Evolutionary conservation across 2,329 filamentous ascomycete species (phyloP), one percentile per base, ranked within the genome.

Genomic region (Colletotrichum kahawae): DNA sequence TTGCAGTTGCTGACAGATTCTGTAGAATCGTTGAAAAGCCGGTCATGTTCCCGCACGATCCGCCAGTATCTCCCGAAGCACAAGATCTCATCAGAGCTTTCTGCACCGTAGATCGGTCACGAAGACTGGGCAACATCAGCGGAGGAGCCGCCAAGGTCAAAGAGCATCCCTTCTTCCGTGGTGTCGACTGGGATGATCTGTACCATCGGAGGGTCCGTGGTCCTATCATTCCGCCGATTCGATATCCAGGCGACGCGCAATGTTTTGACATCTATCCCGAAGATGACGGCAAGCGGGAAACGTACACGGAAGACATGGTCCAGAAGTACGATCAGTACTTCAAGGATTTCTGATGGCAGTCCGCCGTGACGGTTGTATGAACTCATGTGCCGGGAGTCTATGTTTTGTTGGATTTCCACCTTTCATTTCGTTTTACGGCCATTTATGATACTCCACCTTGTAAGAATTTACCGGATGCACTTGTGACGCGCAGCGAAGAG

Each of bases 191-290:
- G 95, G 90, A 95, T 68, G 92, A 92, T 63, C 84, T 96, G 29
- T 91, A 92, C 79, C 86, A 91, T 74, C 90, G 93, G 68, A 90
- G 90, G 77, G 86, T 90, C 66, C 87, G 89, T 64, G 94, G 94
- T 0, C 94, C 94, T 6, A 95, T 96, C 78, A 88, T 95, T 67
- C 94, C 94, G n/a, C 92, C 93, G 70, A 86, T 96, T 34, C 88
- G 92, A 29, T 93, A 91, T 65, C 90, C 92, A 0, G 94, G 93
- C 36, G 95, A 96, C 80, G 93, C 94, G 21, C 90, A 94, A 80
- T 96, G 95, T 82, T 97, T 96, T 80, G 95, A 96, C 80, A 89
- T 93, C 56, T 97, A 96, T 79, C 93, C 94, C n/a, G 93, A 95
- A 75, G 93, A 95, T 80, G 92, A 93, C 74, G 90, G 88, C 69